Evolutionary conservation across 2,329 filamentous ascomycete species (phyloP), one percentile per base, ranked within the genome.

Genomic region (Epichloe elymi): DNA sequence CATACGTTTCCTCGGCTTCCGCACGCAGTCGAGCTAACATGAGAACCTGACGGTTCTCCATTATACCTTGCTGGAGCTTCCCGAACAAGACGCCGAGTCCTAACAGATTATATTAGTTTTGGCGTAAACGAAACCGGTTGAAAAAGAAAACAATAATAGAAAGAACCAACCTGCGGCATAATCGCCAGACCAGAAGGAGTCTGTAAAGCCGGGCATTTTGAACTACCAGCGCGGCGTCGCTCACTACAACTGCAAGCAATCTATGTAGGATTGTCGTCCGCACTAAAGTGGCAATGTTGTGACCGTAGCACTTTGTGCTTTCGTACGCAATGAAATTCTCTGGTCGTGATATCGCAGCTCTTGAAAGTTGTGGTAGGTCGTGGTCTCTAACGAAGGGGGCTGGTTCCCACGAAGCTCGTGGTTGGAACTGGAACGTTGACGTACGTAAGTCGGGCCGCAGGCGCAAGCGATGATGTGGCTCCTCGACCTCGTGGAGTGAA

Each of bases 101-200:
- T 84, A 50, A 37, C 54, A 56, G 50, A 54, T 36, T 39, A 19
- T 42, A 51, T 60, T 40, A 60, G 49, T 46, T 30, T 14, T 19
- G n/a, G 14, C 54, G 46, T 20, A 14, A 38, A n/a, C 43, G 30
- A 15, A 23, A 8, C 11, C 40, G 33, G 19, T 26, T 37, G 45
- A 4, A 30, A 10, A 30, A 30, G 3, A 30, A 30, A 30, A 30
- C 30, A 39, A 8, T 35, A 12, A 3, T 33, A 3, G 6, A 7
- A 15, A 19, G 37, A 26, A 63, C 78, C 67, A 72, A 86, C 86
- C 90, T 75, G 87, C 89, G 66, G 91, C 91, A 76, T 97, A 97
- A 78, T 98, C 93, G 66, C 82, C 81, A 55, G 93, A 95, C 93
- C 93, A 98, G 73, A 98, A 97, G 48, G 90, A 95, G 72, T 91